phyloP scores from a whole-genome alignment of 768 basidiomycete genomes.

The Suillus bovinus region DNA sequence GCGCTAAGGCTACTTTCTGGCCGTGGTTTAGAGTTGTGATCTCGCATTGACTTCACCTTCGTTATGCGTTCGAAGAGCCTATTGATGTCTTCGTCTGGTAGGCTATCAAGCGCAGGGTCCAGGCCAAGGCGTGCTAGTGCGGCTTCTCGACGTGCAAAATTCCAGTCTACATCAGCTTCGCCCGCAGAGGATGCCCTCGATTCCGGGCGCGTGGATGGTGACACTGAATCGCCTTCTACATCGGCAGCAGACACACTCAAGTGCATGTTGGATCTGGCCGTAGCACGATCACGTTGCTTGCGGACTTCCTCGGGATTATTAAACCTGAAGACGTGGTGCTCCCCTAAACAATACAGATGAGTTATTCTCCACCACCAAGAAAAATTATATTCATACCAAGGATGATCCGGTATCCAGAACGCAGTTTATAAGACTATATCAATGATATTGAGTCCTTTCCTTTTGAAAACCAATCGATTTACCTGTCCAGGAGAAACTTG shows the following conservation, averaged over 20 bases:
- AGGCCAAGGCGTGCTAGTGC: conserved; percentile 84
- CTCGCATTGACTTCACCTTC: conserved; percentile 85
- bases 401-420: conserved; percentile 95
- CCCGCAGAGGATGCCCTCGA: conserved; percentile 71
- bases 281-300: conserved; percentile 83
- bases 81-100: conserved; percentile 94
- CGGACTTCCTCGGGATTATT: conserved; percentile 95
- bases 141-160: conserved; percentile 94
- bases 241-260: conserved; percentile 67
- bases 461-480: conserved; percentile 23
- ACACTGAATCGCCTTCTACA: conserved; percentile 49
- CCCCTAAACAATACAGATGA: conserved; percentile 50
- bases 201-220: conserved; percentile 70
- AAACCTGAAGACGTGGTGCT: conserved; percentile 97
- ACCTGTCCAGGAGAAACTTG: conserved; percentile 79
- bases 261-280: conserved; percentile 67
- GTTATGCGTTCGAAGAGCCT: conserved; percentile 94
- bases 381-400: conserved; percentile 55
- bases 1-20: conserved; percentile 90
- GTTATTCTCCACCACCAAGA: conserved; percentile 1
- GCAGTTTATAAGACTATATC: conserved; percentile 71
- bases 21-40: conserved; percentile 75
- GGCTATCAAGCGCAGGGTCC: conserved; percentile 87
- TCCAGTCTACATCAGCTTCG: conserved; percentile 88
- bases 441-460: background rate